phyloP scores from a whole-genome alignment of 257 asterid species.

The Solanum virginianum region DNA sequence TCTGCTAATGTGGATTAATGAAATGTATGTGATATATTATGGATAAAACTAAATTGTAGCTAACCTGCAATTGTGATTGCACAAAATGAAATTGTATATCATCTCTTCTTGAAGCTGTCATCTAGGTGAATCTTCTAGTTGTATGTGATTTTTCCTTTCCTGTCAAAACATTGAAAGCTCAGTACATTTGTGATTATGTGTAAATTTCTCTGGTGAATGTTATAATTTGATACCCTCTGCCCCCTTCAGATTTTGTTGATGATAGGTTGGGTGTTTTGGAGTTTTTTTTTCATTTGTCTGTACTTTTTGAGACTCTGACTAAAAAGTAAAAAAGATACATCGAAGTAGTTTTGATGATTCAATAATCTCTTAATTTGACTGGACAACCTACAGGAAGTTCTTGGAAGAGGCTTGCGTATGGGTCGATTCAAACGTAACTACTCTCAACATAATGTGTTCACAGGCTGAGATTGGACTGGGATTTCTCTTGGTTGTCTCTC shows the following conservation, averaged over 20 bases:
- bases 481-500: neutral
- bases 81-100: neutral
- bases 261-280: neutral
- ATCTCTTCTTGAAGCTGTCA: neutral
- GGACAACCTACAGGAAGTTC: constrained; percentile 59
- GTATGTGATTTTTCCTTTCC: neutral
- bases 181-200: neutral
- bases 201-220: neutral
- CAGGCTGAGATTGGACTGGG: constrained; percentile 57
- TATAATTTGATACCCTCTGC: neutral
- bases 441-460: constrained; percentile 67
- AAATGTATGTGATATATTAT: neutral
- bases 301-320: neutral
- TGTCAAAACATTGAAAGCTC: neutral
- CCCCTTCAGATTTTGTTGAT: neutral
- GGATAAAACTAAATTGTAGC: neutral
- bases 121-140: neutral
- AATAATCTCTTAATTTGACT: no score
- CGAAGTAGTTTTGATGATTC: no score
- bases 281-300: constrained; percentile 1
- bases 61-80: neutral
- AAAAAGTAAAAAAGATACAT: no score
- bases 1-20: neutral
- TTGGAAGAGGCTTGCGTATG: constrained; percentile 88
- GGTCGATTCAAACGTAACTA: constrained; percentile 88